phyloP scores from a whole-genome alignment of 768 basidiomycete genomes.

The Termitomyces heimii region DNA sequence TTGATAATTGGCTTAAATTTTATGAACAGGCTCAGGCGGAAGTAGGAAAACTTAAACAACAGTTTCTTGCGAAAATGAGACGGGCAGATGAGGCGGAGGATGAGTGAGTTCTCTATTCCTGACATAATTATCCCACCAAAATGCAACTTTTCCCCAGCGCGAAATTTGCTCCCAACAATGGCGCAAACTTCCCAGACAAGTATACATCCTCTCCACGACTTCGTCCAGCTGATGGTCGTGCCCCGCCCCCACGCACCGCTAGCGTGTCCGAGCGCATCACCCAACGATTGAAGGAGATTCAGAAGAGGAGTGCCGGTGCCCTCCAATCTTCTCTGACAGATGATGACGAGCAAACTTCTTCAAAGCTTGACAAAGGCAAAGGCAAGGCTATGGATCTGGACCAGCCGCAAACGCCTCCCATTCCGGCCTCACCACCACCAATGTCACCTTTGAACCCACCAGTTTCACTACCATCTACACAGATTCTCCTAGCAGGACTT shows the following conservation, averaged over 20 bases:
- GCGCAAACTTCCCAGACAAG: constrained; percentile 48
- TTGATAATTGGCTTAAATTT: constrained; percentile 61
- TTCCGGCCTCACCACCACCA: constrained; percentile 51
- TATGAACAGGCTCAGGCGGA: constrained; percentile 69
- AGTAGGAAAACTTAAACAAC: constrained; percentile 67
- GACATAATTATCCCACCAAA: not conserved
- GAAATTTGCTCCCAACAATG: constrained; percentile 75
- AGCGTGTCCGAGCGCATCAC: constrained; percentile 87
- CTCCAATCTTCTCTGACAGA: constrained; percentile 25
- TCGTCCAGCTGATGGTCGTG: constrained; percentile 50
- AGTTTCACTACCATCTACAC: constrained; percentile 33
- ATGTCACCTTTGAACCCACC: constrained; percentile 57
- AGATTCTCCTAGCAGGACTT: constrained; percentile 73
- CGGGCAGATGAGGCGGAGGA: constrained; percentile 91
- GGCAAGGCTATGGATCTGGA: constrained; percentile 50
- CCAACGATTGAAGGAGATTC: constrained; percentile 75
- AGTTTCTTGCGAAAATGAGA: constrained; percentile 73
- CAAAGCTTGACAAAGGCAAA: constrained; percentile 83
- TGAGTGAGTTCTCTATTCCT: constrained; percentile 55
- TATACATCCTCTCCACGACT: constrained; percentile 79
- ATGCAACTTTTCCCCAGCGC: constrained; percentile 40
- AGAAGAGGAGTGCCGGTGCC: constrained; percentile 45
- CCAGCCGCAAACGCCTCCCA: constrained; percentile 22
- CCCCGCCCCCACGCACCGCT: constrained; percentile 55
- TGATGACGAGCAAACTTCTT: constrained; percentile 29